Base-by-base conservation (phyloP, 768 basidiomycete species). In the Amanita phalloides region DNA sequence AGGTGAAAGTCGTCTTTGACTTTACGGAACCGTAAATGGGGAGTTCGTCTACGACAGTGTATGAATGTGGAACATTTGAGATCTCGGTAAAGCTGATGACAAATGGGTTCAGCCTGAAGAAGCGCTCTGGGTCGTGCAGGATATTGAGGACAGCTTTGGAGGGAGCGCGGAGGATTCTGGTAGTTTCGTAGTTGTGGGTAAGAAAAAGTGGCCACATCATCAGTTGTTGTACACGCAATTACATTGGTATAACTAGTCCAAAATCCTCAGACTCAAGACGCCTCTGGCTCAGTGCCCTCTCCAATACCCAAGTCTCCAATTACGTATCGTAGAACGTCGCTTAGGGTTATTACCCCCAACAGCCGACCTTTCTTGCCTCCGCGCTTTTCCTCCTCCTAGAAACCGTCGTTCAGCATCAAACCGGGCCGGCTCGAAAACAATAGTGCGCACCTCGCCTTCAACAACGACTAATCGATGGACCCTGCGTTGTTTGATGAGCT, bases 381-480 rank as follows among this genome's bases (percentile, higher is more conserved):
- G 57, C 70, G 74, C 59, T 72, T 78, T 62, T 88, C 88, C 69
- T 90, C 88, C 62, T 88, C 87, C 87, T 90, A 55, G 8, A 47
- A 45, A 47, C 30, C 14, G 38, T 30, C 6, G 41, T 26, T 38
- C 48, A 43, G 39, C 47, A 51, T 45, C 33, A 32, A 38, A 36
- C 25, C 48, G n/a, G 45, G 45, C 39, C 33, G 8, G 7, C 14
- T 13, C 30, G 21, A 51, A 47, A 21, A 14, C 10, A n/a, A 28
- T 44, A 45, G 2, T 45, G 23, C 76, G 55, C 56, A 86, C 87
- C 64, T 91, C 90, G 57, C 90, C 89, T 70, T 94, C 91, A 13
- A 97, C 92, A 2, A 98, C 93, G 1, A 98, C 93, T 14, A 99
- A 70, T 45, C 96, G 82, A 64, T 99, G 96, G 11, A 96, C 90